Evolutionary conservation across 768 basidiomycete species (phyloP).

Genomic region (Dioszegia aurantiaca): DNA sequence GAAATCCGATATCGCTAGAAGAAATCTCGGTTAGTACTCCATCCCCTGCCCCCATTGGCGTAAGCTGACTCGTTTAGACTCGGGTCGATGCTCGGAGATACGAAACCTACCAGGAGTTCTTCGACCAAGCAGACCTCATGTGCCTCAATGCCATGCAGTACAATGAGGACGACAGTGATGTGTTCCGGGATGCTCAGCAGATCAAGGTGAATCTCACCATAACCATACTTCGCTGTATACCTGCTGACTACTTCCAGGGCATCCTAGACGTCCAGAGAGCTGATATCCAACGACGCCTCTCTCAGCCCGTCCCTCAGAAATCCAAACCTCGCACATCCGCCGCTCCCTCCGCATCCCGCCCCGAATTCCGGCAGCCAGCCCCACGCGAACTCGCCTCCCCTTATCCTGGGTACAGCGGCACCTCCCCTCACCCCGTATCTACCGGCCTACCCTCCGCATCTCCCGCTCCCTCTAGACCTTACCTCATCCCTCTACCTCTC

Average conservation of each 20-base stretch:
- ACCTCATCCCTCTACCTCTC: conserved; percentile 36
- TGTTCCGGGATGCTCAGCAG: conserved; percentile 45
- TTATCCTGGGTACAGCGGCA: conserved; percentile 13
- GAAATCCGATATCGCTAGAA: conserved; percentile 77
- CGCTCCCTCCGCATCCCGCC: not conserved
- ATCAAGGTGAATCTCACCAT: conserved; percentile 46
- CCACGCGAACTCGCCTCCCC: conserved; percentile 6
- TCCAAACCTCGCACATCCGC: conserved; percentile 4
- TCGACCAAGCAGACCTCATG: conserved; percentile 81
- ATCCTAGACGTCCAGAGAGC: conserved; percentile 9
- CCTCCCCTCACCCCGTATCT: conserved; percentile 11
- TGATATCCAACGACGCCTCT: conserved; percentile 18
- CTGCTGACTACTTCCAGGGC: no score
- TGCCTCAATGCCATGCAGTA: conserved; percentile 85
- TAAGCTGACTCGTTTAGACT: conserved; percentile 68
- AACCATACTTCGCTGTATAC: no score
- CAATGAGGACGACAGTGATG: conserved; percentile 68
- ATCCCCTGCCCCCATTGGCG: no score
- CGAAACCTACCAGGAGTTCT: conserved; percentile 64
- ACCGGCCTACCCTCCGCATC: conserved; percentile 11
- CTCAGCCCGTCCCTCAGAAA: conserved; percentile 12
- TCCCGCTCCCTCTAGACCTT: conserved; percentile 7
- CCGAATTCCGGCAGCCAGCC: not conserved
- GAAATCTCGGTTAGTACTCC: conserved; percentile 65
- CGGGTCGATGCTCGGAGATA: conserved; percentile 79